These are phyloP conservation scores for Lachancea quebecensis DNA, from an alignment of 805 yeast species.

Conservation along the genomic window DNA sequence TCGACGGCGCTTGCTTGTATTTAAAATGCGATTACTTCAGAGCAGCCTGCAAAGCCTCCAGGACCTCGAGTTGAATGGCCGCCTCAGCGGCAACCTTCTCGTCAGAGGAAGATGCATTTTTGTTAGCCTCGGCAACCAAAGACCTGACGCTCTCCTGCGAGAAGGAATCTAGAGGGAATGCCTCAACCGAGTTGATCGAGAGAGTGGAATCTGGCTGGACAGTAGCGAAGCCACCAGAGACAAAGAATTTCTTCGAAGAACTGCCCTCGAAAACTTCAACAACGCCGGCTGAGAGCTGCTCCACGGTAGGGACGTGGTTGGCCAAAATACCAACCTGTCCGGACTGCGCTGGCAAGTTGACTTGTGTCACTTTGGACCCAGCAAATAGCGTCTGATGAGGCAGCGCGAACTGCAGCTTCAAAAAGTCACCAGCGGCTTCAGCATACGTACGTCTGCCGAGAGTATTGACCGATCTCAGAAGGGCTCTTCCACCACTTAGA, in stretches of 20 bases:
- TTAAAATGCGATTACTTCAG: constrained; percentile 17
- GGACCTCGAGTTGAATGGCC: constrained; percentile 88
- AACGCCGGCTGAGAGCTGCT: constrained; percentile 93
- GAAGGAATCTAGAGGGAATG: constrained; percentile 84
- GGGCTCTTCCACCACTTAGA: constrained; percentile 16
- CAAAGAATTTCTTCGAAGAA: constrained; percentile 71
- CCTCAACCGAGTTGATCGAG: constrained; percentile 91
- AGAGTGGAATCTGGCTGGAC: constrained; percentile 91
- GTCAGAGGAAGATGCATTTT: constrained; percentile 77
- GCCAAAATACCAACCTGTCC: constrained; percentile 97
- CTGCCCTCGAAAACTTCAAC: constrained; percentile 82
- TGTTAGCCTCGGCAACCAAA: constrained; percentile 88
- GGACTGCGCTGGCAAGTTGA: constrained; percentile 89
- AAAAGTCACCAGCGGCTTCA: constrained; percentile 67
- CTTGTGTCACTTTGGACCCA: constrained; percentile 52
- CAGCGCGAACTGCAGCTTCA: constrained; percentile 83
- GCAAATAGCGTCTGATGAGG: constrained; percentile 71
- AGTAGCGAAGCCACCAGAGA: constrained; percentile 94
- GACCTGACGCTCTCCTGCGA: constrained; percentile 71
- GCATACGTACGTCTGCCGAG: constrained; percentile 82
- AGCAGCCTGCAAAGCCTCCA: constrained; percentile 75
- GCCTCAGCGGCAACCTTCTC: constrained; percentile 92
- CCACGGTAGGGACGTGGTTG: constrained; percentile 95
- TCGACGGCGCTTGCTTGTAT: not conserved
- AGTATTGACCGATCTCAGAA: constrained; percentile 37